Conservation (phyloP, 2,329 filamentous ascomycete genomes). For the Colletotrichum zoysiae region DNA sequence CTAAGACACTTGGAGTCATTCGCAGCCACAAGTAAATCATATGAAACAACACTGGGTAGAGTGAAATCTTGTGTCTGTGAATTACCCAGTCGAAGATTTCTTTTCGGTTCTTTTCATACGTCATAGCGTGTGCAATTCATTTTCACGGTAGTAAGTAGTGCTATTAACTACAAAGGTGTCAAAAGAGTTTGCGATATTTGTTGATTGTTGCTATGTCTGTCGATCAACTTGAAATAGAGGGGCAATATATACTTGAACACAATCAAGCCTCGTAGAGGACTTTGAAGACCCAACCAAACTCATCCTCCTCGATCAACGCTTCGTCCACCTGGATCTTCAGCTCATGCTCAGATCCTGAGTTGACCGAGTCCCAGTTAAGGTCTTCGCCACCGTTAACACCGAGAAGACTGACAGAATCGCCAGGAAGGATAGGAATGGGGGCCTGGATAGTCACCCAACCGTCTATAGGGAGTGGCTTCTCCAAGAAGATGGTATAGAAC, state of each 20-base stretch:
- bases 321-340: conserved; percentile 44
- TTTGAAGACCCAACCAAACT: conserved; percentile 55
- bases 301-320: conserved; percentile 50
- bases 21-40: too few relatives aligned
- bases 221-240: background rate
- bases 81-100: background rate
- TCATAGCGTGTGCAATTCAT: too few relatives aligned
- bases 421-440: conserved; percentile 60
- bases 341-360: conserved; percentile 42
- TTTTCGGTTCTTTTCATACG: too few relatives aligned
- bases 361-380: conserved; percentile 11
- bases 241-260: too few relatives aligned
- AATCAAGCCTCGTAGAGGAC: conserved; percentile 41
- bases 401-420: conserved; percentile 56
- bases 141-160: too few relatives aligned
- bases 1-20: background rate
- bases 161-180: too few relatives aligned
- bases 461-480: conserved; percentile 51
- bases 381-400: conserved; percentile 53
- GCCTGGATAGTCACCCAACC: conserved; percentile 55
- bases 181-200: background rate
- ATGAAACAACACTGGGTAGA: background rate
- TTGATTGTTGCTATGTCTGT: background rate
- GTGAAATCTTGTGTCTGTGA: background rate
- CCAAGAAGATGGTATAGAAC: conserved; percentile 64